Conservation (phyloP, 441 rosid genomes). For the Breynia disticha region DNA sequence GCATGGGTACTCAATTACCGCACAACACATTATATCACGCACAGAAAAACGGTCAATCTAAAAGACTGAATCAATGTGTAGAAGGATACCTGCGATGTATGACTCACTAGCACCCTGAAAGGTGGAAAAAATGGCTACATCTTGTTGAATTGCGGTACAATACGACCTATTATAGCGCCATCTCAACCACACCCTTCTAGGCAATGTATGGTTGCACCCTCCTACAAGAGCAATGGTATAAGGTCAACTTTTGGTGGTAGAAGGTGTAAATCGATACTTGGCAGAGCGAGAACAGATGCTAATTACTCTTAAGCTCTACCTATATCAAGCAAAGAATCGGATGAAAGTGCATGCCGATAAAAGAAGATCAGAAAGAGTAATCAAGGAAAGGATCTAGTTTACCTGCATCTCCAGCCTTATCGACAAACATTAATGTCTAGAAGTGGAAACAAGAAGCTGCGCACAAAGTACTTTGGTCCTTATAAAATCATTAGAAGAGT, state of each 20-base stretch:
- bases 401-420: background rate
- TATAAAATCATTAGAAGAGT: accelerated
- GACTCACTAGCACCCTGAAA: background rate
- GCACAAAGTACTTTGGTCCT: background rate
- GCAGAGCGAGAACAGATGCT: background rate
- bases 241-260: background rate
- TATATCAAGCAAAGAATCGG: background rate
- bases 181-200: background rate
- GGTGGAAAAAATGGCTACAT: background rate
- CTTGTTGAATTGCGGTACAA: conserved; percentile 3
- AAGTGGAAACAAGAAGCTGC: background rate
- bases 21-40: background rate
- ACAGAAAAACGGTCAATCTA: background rate
- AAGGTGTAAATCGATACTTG: background rate
- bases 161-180: background rate
- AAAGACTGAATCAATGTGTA: background rate
- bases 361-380: background rate
- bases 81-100: background rate
- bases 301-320: background rate
- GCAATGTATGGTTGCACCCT: background rate
- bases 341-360: background rate
- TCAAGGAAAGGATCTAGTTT: background rate
- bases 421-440: background rate
- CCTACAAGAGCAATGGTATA: too few relatives aligned
- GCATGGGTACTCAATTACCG: background rate